Evolutionary conservation across 345 rosid species (phyloP).

Genomic region (Streptanthus diversifolius): DNA sequence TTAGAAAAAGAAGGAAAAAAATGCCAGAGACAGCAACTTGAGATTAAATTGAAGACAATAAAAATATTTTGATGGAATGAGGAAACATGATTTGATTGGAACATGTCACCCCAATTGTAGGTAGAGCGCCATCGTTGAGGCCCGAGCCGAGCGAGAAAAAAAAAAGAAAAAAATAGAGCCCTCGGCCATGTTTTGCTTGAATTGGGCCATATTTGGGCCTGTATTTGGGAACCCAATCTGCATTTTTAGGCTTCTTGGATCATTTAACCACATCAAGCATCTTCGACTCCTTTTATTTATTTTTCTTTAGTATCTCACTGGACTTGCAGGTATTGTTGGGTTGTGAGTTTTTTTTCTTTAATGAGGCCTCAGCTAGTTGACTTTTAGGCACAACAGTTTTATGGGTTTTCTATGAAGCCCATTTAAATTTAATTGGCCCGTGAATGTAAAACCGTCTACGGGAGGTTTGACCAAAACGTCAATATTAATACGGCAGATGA

Average conservation of each 20-base stretch:
- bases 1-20: too few relatives aligned
- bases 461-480: neutral
- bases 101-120: too few relatives aligned
- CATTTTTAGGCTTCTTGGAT: neutral
- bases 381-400: neutral
- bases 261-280: neutral
- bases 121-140: too few relatives aligned
- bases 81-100: too few relatives aligned
- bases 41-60: too few relatives aligned
- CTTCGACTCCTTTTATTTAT: neutral
- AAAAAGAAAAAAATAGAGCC: too few relatives aligned
- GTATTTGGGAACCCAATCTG: neutral
- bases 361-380: neutral
- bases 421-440: neutral
- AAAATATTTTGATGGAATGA: too few relatives aligned
- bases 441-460: neutral
- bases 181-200: neutral
- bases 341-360: neutral
- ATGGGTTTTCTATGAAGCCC: neutral
- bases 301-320: neutral
- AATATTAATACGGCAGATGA: neutral
- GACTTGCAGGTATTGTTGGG: neutral
- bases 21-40: too few relatives aligned
- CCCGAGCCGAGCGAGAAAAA: too few relatives aligned
- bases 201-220: neutral